Evolutionary conservation across 306 rosid species (phyloP).

Genomic region (Casuarina equisetifolia): DNA sequence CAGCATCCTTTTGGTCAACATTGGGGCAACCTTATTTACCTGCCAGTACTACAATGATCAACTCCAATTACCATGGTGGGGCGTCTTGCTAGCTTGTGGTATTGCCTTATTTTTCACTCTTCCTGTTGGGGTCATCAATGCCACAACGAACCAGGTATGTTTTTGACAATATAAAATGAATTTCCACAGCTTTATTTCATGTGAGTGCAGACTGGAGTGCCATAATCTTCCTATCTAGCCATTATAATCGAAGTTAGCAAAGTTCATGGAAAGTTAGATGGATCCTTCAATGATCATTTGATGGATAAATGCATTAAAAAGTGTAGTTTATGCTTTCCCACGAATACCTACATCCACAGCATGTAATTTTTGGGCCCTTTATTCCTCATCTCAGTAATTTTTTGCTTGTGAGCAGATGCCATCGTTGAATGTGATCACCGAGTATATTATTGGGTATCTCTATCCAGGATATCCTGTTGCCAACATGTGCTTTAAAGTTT

Average conservation of each 20-base stretch:
- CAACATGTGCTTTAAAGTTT: slow-evolving; percentile 69
- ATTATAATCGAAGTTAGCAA: background rate
- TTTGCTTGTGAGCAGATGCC: slow-evolving; percentile 46
- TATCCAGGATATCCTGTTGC: slow-evolving; percentile 92
- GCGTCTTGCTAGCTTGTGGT: slow-evolving; percentile 68
- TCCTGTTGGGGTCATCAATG: slow-evolving; percentile 70
- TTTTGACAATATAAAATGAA: background rate
- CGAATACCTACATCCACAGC: background rate
- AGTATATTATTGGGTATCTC: slow-evolving; percentile 71
- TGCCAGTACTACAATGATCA: slow-evolving; percentile 61
- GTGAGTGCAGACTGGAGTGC: background rate
- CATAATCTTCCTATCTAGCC: background rate
- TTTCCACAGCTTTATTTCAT: background rate
- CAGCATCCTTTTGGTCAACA: slow-evolving; percentile 59
- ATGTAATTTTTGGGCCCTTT: background rate
- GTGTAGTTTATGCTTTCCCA: background rate
- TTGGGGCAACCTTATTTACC: slow-evolving; percentile 43
- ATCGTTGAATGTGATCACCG: slow-evolving; percentile 66
- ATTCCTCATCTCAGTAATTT: background rate
- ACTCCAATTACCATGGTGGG: slow-evolving; percentile 90
- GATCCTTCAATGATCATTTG: background rate
- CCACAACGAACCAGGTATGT: slow-evolving; percentile 77
- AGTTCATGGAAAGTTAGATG: background rate
- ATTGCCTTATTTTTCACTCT: slow-evolving; percentile 71
- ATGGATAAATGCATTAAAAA: background rate